Evolutionary conservation across 495 filamentous ascomycete genomes (phyloP).

Genomic region (Gamarada debralockiae): DNA sequence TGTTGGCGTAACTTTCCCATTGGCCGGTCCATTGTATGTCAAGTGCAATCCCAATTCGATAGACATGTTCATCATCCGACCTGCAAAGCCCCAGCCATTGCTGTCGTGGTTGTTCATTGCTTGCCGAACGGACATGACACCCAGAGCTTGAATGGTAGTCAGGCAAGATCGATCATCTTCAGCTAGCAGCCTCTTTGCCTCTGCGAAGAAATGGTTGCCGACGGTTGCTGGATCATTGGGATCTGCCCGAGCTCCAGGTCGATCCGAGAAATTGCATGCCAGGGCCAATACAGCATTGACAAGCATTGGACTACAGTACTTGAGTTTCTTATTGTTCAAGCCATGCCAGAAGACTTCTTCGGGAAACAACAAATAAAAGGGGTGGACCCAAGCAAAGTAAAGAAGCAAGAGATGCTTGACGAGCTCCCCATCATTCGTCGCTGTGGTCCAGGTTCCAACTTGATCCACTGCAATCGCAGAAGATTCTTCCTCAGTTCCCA

Average conservation of each 20-base stretch:
- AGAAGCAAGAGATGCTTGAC: slow-evolving; percentile 62
- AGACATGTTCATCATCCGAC: slow-evolving; percentile 32
- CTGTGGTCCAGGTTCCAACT: slow-evolving; percentile 48
- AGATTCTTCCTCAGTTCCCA: neutral
- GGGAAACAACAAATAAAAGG: slow-evolving; percentile 65
- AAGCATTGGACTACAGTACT: slow-evolving; percentile 69
- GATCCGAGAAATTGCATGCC: slow-evolving; percentile 68
- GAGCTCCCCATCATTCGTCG: slow-evolving; percentile 52
- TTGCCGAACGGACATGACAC: slow-evolving; percentile 65
- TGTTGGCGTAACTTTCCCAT: slow-evolving; percentile 23
- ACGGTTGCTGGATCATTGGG: slow-evolving; percentile 45
- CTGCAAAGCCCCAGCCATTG: slow-evolving; percentile 35
- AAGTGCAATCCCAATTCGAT: slow-evolving; percentile 25
- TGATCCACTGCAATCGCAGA: slow-evolving; percentile 2
- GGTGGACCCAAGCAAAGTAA: slow-evolving; percentile 79
- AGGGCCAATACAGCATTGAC: slow-evolving; percentile 71
- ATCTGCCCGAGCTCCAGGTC: slow-evolving; percentile 57
- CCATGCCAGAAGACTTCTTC: slow-evolving; percentile 68
- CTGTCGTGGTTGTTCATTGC: slow-evolving; percentile 31
- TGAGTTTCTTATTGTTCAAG: slow-evolving; percentile 45
- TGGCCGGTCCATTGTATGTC: slow-evolving; percentile 6
- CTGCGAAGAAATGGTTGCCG: slow-evolving; percentile 69
- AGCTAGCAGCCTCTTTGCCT: slow-evolving; percentile 57
- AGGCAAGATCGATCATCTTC: slow-evolving; percentile 57
- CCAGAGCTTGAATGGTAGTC: slow-evolving; percentile 75